Evolutionary conservation across 805 yeast species (phyloP).

Genomic region (Lipomyces sp.): DNA sequence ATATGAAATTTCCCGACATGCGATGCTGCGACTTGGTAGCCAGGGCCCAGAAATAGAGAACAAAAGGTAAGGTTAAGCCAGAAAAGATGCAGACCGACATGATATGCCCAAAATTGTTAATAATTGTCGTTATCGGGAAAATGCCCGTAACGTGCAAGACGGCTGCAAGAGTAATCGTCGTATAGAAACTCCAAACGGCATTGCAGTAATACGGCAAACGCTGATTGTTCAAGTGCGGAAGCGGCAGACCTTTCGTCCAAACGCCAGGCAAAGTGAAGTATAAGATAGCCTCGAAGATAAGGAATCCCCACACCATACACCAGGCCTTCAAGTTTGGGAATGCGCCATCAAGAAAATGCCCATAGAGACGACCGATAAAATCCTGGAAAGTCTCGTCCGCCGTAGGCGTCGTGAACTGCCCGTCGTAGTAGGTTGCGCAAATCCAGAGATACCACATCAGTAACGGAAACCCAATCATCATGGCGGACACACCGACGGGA

Average conservation of each 20-base stretch:
- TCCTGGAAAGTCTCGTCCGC: slow-evolving; percentile 47
- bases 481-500: slow-evolving; percentile 78
- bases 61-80: slow-evolving; percentile 68
- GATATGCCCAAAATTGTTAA: slow-evolving; percentile 83
- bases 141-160: slow-evolving; percentile 68
- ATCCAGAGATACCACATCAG: slow-evolving; percentile 98
- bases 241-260: slow-evolving; percentile 93
- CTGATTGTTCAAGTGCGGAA: slow-evolving; percentile 70
- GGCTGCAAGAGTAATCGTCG: slow-evolving; percentile 56
- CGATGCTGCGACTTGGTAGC: slow-evolving; percentile 73
- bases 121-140: slow-evolving; percentile 67
- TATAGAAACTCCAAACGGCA: slow-evolving; percentile 81
- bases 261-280: slow-evolving; percentile 88
- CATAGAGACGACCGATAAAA: slow-evolving; percentile 41
- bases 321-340: slow-evolving; percentile 53
- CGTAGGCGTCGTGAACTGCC: slow-evolving; percentile 66
- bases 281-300: slow-evolving; percentile 64
- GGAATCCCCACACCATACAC: slow-evolving; percentile 66
- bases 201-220: slow-evolving; percentile 92
- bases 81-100: slow-evolving; percentile 86
- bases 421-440: slow-evolving; percentile 74
- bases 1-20: slow-evolving; percentile 86
- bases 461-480: slow-evolving; percentile 89
- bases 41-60: slow-evolving; percentile 66
- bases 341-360: slow-evolving; percentile 36